Evolutionary conservation across 2,329 filamentous ascomycete species (phyloP), one percentile per base, ranked within the genome.

Genomic region (Calonectria fujianensis): DNA sequence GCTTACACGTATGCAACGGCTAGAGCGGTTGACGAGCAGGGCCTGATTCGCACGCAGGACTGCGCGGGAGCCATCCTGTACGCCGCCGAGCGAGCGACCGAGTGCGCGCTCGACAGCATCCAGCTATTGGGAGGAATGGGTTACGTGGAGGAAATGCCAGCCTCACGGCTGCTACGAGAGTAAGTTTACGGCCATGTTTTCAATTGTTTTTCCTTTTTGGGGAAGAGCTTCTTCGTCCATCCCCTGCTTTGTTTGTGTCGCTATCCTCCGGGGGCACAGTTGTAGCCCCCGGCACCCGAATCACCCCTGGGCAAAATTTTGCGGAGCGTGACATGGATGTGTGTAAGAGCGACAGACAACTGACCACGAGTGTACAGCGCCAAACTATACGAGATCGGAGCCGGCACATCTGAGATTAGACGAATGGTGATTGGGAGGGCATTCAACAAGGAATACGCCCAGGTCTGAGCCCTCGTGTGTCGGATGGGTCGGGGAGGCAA

Each of bases 51-150:
- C 72, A 98, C 96, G 0, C 94, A 98, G 84, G 96, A 99, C 86
- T 98, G 97, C 84, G 96, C 97, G 0, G 96, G 96, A 48, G 95
- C 96, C 3, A 98, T 98, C 76, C 86, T 98, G 77, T 98, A 98
- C 85, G 96, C 96, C 1, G 96, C 96, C 0, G 96, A 98, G 87
- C 88, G 96, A 41, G 96, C 96, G 14, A 97, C 95, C 0, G 95
- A 98, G 86, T 95, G 93, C 74, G 91, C 95, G 0, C 90, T 98
- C 37, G 96, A 98, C 85, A 95, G 94, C 59, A 95, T 98, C 74
- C 97, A 99, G 86, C 90, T 98, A 74, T 91, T 99, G 82, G 97
- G 97, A 24, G 97, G 96, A 0, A 98, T 96, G 92, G 96, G 96
- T 4, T 98, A 98, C 83, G 92, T 98, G 79, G 98, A 98, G 85